Base-by-base conservation (phyloP, 2,329 filamentous ascomycete genomes). In the Coniochaeta sp. region DNA sequence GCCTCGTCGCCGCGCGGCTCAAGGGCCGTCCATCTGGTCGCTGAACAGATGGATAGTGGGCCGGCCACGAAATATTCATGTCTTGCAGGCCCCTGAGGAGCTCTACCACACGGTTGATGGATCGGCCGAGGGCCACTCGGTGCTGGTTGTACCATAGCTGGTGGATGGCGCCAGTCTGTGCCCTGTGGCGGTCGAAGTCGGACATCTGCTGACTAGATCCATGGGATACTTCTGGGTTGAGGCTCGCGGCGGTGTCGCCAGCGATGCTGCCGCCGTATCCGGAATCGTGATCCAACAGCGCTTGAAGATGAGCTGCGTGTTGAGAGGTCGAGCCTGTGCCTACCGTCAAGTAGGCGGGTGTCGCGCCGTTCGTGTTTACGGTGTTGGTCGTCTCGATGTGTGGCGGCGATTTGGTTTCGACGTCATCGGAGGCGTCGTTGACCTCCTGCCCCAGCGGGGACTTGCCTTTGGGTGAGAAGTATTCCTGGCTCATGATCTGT, bases 71-170 rank as follows among this genome's bases (percentile, higher is more conserved):
- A 16, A 88, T 79, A 70, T 99, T 99, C 82, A 91, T 95, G 63
- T 93, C 83, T 73, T 96, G 93, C 60, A 99, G 82, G 62, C 85
- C 86, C 72, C 89, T 88, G 65, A 99, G 77, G 2, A 91, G 85
- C 62, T 97, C 91, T 61, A 97, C 85, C 9, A 93, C 93, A 66
- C 87, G 86, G 69, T 88, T 90, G 70, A 99, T 97, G 16, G 92
- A 89, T 62, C 93, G 89, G 50, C 86, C 91, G n/a, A 99, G 84
- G 34, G 90, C 86, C 6, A 88, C 90, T 61, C 93, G 87, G 72
- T 98, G 96, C 69, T 91, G 86, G 74, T 98, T 98, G 77, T 96
- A 97, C 81, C 90, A 91, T 65, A 98, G 83, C 76, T 98, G 95
- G 70, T 96, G 89, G 56, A 97, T 86, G 74, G 96, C 91, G 70